Evolutionary conservation across 352 stramenopile genomes (phyloP), one percentile per base, ranked within the genome.

Genomic region (Phytophthora palmivora): DNA sequence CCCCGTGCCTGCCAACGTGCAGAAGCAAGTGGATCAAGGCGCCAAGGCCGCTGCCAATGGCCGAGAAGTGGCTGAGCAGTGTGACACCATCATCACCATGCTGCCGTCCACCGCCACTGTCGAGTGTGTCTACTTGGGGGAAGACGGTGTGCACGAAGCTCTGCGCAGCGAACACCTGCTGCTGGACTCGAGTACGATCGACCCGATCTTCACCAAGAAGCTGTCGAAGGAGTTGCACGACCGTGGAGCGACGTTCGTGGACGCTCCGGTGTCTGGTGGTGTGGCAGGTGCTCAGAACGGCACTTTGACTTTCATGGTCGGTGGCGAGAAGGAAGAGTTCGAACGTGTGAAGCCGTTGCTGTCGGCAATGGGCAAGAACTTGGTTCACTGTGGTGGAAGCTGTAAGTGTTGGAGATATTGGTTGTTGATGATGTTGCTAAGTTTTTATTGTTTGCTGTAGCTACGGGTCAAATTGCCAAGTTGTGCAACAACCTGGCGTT

Each of bases 231-330:
- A 87, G 37, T 63, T 91, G 22, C 79, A 93, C 63, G 54, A 62
- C 34, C 60, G 50, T 19, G 78, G 82, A 6, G 86, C 76, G 24
- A 74, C 61, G 7, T 93, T 98, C 61, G 82, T 99, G 8, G 97
- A 99, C 74, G 97, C 97, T 15, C 97, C 97, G 1, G 97, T 99
- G 34, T 98, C 93, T 51, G 97, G 97, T 26, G 96, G 96, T n/a
- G 96, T 99, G 14, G 89, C 91, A 12, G 97, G 96, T n/a, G 97
- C 97, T 5, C 82, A 96, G 68, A 95, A 97, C 59, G 96, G 79
- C 22, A 99, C 95, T 37, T 78, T 99, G 14, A 99, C 97, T n/a
- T 99, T 99, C 79, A 99, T 99, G 92, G 92, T 98, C 33, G 95
- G 96, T 39, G 91, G 88, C 46, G 68, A 78, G 34, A 46, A 53